Evolutionary conservation across 2,329 filamentous ascomycete species (phyloP), one percentile per base, ranked within the genome.

Genomic region (Nemania bipapillata): DNA sequence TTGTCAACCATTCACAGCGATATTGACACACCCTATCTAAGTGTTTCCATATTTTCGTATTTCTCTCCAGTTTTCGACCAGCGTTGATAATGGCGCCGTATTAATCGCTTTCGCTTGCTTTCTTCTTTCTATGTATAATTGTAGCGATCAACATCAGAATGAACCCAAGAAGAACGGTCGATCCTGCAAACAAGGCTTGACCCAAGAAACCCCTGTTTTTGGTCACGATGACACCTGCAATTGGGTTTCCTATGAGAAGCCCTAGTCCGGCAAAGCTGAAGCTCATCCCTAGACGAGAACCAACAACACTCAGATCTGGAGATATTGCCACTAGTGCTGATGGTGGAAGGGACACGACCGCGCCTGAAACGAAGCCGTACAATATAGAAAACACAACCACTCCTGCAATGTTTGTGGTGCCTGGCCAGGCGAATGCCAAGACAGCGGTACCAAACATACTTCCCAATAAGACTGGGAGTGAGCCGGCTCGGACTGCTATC

Each of bases 301-400:
- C 84, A 4, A 84, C 63, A 6, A 77, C 71, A 52, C 74, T 75
- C 47, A 82, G 72, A 57, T 85, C 81, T 0, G 77, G 75, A 1
- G 82, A 82, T 28, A 86, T 76, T 32, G 77, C 79, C 1, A 81
- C 80, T 12, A 85, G 74, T 0, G 82, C 81, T 0, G 82, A 80
- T 1, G 81, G 79, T 0, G 81, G 80, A 26, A 86, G 75, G 4
- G 80, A 80, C 54, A 85, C 80, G 11, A 85, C 76, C 2, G 78
- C 80, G 5, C 83, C 83, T 1, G 82, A 81, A 61, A 83, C 81
- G 69, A 86, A 83, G 3, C 84, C 84, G 66, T 83, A 85, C 56
- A 84, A 68, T 1, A 82, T 74, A 28, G 80, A 79, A 64, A 86
- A 83, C 0, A 77, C 78, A 40, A 84, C 79, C 63, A 82, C 79